These are phyloP conservation scores for Piper betle DNA, from an alignment of 164 flowering plant species.

Conservation along the genomic window DNA sequence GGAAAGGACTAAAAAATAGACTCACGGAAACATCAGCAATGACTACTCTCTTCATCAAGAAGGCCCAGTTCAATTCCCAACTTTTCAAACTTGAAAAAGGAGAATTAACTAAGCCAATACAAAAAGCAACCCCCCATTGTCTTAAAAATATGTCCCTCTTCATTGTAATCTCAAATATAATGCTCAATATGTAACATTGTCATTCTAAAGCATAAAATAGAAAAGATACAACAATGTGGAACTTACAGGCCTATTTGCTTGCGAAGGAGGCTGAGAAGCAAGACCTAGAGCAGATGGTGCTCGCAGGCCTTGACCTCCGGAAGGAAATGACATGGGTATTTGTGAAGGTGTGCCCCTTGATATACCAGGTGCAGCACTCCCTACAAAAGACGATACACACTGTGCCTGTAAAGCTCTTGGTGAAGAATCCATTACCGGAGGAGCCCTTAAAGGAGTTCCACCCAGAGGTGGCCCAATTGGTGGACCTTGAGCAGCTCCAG, in stretches of 20 bases:
- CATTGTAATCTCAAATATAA: too few relatives aligned
- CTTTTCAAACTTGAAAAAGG: too few relatives aligned
- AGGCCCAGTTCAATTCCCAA: too few relatives aligned
- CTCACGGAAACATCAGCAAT: too few relatives aligned
- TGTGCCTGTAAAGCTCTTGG: slow-evolving; percentile 6
- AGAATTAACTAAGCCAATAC: too few relatives aligned
- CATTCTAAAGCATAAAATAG: neutral
- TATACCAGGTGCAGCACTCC: slow-evolving; percentile 10
- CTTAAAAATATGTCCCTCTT: too few relatives aligned
- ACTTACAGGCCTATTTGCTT: slow-evolving; percentile 42
- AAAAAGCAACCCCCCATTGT: too few relatives aligned
- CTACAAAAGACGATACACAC: slow-evolving; percentile 11
- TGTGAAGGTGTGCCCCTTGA: slow-evolving; percentile 8
- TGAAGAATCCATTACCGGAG: slow-evolving; percentile 23
- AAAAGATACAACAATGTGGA: neutral
- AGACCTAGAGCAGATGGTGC: slow-evolving; percentile 18
- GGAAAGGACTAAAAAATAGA: too few relatives aligned
- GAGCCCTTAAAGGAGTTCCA: slow-evolving; percentile 28
- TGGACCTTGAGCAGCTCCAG: slow-evolving; percentile 26
- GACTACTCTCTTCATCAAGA: too few relatives aligned
- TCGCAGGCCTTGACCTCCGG: slow-evolving; percentile 17
- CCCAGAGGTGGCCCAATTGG: slow-evolving; percentile 34
- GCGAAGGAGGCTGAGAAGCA: slow-evolving; percentile 21
- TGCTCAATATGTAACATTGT: too few relatives aligned
- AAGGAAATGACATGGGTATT: slow-evolving; percentile 11